A percentile compares a stretch with the other conserved stretches of the same genome.
phyloP scores from a whole-genome alignment of 2,329 filamentous ascomycete species.

The Sclerotiophoma versabilis region DNA sequence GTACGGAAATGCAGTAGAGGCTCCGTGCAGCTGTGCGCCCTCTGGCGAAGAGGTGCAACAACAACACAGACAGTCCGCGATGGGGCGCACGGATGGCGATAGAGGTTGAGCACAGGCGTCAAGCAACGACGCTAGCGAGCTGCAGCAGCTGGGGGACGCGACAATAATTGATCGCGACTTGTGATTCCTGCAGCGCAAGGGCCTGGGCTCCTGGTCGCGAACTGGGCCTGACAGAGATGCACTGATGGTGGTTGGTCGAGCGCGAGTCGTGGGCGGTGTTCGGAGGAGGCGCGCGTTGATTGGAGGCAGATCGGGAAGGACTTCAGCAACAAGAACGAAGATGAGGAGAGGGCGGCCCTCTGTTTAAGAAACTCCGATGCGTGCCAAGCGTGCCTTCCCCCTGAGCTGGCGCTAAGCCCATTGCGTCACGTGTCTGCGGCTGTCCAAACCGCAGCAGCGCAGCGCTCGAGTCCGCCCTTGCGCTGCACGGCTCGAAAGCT shows the following conservation, averaged over 20 bases:
- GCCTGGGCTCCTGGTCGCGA: slow-evolving; percentile 25
- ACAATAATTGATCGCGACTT: slow-evolving; percentile 14
- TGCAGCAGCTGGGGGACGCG: slow-evolving; percentile 29
- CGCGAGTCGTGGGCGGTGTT: slow-evolving; percentile 36
- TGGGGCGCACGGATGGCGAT: slow-evolving; percentile 32
- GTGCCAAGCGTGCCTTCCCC: slow-evolving; percentile 37
- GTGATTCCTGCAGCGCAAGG: slow-evolving; percentile 15
- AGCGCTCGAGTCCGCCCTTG: slow-evolving; percentile 1
- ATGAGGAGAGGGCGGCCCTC: slow-evolving; percentile 19
- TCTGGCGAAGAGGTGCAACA: slow-evolving; percentile 21
- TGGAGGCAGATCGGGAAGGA: slow-evolving; percentile 44
- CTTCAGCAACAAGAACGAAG: slow-evolving; percentile 29
- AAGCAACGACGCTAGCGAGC: slow-evolving; percentile 28
- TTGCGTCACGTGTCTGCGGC: slow-evolving; percentile 10
- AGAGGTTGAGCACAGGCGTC: slow-evolving; percentile 26
- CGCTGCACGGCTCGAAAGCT: background rate
- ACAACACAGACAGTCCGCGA: slow-evolving; percentile 31
- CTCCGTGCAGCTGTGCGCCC: slow-evolving; percentile 31
- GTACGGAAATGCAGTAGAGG: slow-evolving; percentile 24
- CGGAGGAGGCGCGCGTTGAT: slow-evolving; percentile 44
- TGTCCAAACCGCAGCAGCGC: slow-evolving; percentile 10
- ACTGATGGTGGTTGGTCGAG: slow-evolving; percentile 32
- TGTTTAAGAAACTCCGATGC: slow-evolving; percentile 25
- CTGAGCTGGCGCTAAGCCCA: slow-evolving; percentile 32
- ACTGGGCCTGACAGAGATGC: slow-evolving; percentile 27